Evolutionary conservation across 2,329 filamentous ascomycete genomes (phyloP), one percentile per base, ranked within the genome.

Genomic region (Botrytis fabae): DNA sequence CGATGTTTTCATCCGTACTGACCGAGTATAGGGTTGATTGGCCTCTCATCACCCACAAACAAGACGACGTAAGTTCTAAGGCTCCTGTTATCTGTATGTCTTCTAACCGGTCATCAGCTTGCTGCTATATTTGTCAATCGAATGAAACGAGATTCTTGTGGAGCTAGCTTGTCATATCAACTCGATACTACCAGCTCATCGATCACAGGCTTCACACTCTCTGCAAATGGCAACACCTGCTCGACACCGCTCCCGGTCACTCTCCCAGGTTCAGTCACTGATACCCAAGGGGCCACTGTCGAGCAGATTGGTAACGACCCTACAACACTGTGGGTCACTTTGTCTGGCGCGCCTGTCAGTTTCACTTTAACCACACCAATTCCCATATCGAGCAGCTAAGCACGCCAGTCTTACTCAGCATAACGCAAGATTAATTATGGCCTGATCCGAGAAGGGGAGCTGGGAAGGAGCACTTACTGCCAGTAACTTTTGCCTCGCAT

Each of bases 281-380:
- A 75, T 48, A 75, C 75, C 7, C 42, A 75, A 76, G 74, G 75
- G 20, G 74, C 72, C 28, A 76, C 69, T 40, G 73, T 61, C 25
- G 78, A 79, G 63, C 87, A 91, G 77, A 80, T 88, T 79, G 89
- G 89, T 25, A 84, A 77, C 60, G 86, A 88, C 79, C 85, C 86
- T 7, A 77, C 84, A 61, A 88, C 86, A 2, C 80, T 86, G 69
- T 88, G 85, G 85, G 83, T 85, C 38, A 81, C 80, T 32, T 78
- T 88, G 69, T 79, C 81, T 22, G 86, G 86, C 3, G 79, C 81
- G 0, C 79, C 86, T 0, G 83, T 86, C 20, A 84, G 82, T 1
- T 83, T 86, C 74, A 83, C 80, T 32, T 70, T 78, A 5, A 73
- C 64, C 38, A 75, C 69, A 18, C 73, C 75, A 42, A 63, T 77